Evolutionary conservation across 345 rosid genomes (phyloP).

Genomic region (Ceriops zippeliana): DNA sequence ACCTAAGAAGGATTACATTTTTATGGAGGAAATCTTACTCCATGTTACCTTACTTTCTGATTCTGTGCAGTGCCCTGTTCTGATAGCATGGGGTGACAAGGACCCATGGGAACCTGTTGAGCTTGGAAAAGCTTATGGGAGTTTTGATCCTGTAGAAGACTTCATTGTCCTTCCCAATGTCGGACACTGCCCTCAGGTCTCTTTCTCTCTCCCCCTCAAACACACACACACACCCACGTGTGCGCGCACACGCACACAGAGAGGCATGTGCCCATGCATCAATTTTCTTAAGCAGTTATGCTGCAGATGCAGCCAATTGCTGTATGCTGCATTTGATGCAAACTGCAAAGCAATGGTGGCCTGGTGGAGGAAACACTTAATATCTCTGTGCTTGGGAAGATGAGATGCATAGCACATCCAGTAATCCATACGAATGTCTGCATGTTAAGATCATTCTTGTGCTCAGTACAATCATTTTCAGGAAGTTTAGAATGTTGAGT

Average conservation of each 20-base stretch:
- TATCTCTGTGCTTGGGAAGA: no score
- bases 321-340: slow-evolving; percentile 3
- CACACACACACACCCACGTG: background rate
- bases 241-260: background rate
- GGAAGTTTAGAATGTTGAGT: no score
- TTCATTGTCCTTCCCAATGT: slow-evolving; percentile 67
- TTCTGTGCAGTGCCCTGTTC: slow-evolving; percentile 64
- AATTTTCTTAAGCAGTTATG: background rate
- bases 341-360: background rate
- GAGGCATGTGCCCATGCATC: background rate
- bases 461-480: no score
- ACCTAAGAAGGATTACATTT: background rate
- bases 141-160: slow-evolving; percentile 67
- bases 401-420: no score
- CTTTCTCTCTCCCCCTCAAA: slow-evolving; percentile 14
- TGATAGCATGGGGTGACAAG: slow-evolving; percentile 93
- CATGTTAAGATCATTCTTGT: no score
- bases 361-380: no score
- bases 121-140: slow-evolving; percentile 59
- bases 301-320: background rate
- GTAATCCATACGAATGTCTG: no score
- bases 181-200: slow-evolving; percentile 95
- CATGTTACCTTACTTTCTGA: background rate
- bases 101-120: slow-evolving; percentile 94
- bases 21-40: background rate